Percentiles rank a stretch among this genome's conserved stretches.
These are phyloP conservation scores for Serendipita sp. DNA, from an alignment of 768 basidiomycete genomes.

Conservation along the genomic window DNA sequence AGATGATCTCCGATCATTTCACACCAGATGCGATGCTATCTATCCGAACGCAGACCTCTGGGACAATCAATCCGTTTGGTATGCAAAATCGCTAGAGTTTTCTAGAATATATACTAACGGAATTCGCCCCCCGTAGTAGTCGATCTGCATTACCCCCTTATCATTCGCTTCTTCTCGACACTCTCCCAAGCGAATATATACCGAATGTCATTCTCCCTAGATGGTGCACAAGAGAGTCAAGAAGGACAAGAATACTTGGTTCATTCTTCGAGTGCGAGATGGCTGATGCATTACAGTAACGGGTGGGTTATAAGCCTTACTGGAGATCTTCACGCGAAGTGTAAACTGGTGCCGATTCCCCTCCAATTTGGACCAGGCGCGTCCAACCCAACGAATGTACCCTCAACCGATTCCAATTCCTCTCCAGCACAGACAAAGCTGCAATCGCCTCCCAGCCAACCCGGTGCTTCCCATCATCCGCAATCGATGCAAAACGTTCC, in stretches of 20 bases:
- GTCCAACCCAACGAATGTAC: background rate
- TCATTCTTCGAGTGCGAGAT: background rate
- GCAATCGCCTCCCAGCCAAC: too few relatives aligned
- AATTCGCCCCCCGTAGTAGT: background rate
- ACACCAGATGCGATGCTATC: background rate
- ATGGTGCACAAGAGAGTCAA: background rate
- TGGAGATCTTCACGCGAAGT: background rate
- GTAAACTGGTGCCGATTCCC: background rate
- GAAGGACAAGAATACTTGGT: background rate
- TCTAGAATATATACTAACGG: too few relatives aligned
- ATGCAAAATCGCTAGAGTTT: background rate
- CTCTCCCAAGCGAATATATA: background rate
- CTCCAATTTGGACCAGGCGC: background rate
- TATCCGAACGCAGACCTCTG: background rate
- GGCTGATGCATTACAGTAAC: constrained; percentile 1
- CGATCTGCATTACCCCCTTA: background rate
- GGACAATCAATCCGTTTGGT: background rate
- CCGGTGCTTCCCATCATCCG: background rate
- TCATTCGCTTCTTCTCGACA: background rate
- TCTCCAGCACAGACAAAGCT: too few relatives aligned
- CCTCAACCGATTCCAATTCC: too few relatives aligned
- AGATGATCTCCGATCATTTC: background rate
- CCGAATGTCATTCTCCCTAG: constrained; percentile 2
- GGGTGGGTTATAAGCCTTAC: background rate
- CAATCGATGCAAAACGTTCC: background rate